Evolutionary conservation across 768 basidiomycete species (phyloP), one percentile per base, ranked within the genome.

Genomic region (Nevesoporus exiguus): DNA sequence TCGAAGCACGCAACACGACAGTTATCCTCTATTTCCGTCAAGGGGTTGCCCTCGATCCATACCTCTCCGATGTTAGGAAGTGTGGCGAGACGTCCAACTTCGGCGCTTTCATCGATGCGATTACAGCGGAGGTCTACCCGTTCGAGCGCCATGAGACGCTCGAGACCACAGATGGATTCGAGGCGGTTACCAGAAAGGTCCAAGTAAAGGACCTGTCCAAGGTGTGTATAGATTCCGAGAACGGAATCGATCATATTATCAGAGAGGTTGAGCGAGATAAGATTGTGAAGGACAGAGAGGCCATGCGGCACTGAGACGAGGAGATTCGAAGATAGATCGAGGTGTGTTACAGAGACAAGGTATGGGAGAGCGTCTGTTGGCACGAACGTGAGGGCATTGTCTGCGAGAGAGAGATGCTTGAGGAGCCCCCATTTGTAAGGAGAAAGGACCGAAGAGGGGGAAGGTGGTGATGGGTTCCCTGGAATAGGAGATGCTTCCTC

Each of bases 221-320:
- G 79, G 49, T 84, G 82, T 34, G 81, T 80, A 65, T 93, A 90
- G 54, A 97, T 90, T 27, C 90, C 89, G 5, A 94, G 81, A 17
- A 98, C 87, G 17, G 95, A 94, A 68, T 96, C 93, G 61, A 99
- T 93, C 83, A 99, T 92, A 74, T 99, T 99, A 71, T 95, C 89
- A 15, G 90, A 80, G n/a, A 99, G 82, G 71, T 97, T 95, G 61
- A 99, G 85, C n/a, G 89, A 90, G 50, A 84, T 71, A 49, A 99
- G 88, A 58, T 86, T 88, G 64, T 85, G 82, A 22, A 99, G 80
- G 6, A 76, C 66, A 15, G 84, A 80, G 30, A 96, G 79, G 21
- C 86, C 88, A 2, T 86, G 69, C 1, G 93, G 93, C n/a, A 95
- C 80, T 29, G 91, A 88, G 39, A 94, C 84, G 43, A 98, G 81